These are phyloP conservation scores for Neohortaea acidophila DNA, from an alignment of 495 filamentous ascomycete species.

Conservation along the genomic window DNA sequence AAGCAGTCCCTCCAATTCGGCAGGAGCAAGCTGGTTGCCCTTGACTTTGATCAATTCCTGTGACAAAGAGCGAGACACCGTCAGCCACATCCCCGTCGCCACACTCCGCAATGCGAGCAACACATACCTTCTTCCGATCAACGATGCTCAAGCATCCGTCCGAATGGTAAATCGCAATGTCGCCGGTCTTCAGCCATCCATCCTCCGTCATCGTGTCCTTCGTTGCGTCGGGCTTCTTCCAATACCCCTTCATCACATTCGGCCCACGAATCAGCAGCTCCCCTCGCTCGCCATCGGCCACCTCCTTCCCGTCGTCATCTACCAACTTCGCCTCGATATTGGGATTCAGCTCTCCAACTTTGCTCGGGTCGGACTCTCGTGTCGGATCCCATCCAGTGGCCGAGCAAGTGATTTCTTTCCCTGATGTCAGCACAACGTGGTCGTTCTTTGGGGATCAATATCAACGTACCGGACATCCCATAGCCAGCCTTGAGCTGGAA, in stretches of 20 bases:
- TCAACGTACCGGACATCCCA: no score
- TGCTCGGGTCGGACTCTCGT: slow-evolving; percentile 18
- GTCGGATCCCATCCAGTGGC: slow-evolving; percentile 44
- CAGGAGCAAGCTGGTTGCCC: slow-evolving; percentile 28
- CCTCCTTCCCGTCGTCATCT: slow-evolving; percentile 26
- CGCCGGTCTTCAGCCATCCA: slow-evolving; percentile 29
- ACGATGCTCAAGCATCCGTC: slow-evolving; percentile 27
- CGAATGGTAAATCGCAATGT: slow-evolving; percentile 25
- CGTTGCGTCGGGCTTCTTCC: slow-evolving; percentile 27
- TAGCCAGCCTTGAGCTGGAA: slow-evolving; percentile 58
- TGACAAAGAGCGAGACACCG: no score
- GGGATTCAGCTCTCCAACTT: slow-evolving; percentile 53
- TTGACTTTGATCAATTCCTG: slow-evolving; percentile 31
- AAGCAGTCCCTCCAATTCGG: slow-evolving; percentile 28
- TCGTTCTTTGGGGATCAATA: no score
- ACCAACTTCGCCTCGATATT: slow-evolving; percentile 54
- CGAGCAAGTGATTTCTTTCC: slow-evolving; percentile 42
- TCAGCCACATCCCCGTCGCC: no score
- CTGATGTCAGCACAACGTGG: no score
- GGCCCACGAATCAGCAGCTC: slow-evolving; percentile 26
- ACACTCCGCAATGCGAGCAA: neutral
- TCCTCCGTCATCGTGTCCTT: slow-evolving; percentile 24
- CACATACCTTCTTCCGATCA: slow-evolving; percentile 28
- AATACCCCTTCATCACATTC: slow-evolving; percentile 31
- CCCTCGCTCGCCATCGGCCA: slow-evolving; percentile 19